A percentile compares a stretch with the other conserved stretches of the same genome.
These are phyloP conservation scores for Botrytis pseudocinerea DNA, from an alignment of 2,329 filamentous ascomycete genomes.

Conservation along the genomic window DNA sequence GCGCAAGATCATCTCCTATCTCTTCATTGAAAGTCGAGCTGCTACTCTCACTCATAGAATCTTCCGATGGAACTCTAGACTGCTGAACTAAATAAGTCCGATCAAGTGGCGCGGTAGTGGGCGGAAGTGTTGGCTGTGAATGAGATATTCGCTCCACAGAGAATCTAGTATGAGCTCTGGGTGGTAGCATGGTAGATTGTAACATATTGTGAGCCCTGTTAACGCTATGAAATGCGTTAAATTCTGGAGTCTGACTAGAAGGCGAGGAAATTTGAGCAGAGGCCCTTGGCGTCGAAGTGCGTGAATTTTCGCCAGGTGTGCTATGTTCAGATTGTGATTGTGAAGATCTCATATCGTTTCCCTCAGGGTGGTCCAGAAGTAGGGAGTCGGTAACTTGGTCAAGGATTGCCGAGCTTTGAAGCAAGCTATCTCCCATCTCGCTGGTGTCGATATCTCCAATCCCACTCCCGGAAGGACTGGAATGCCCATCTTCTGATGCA, in stretches of 20 bases:
- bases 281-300: slow-evolving; percentile 53
- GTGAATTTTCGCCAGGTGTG: slow-evolving; percentile 5
- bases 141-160: slow-evolving; percentile 37
- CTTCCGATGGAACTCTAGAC: not conserved
- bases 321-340: slow-evolving; percentile 17
- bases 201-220: slow-evolving; percentile 26
- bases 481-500: slow-evolving; percentile 39
- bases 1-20: slow-evolving; percentile 53
- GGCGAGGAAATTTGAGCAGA: slow-evolving; percentile 42
- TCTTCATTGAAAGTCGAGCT: slow-evolving; percentile 23
- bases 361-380: slow-evolving; percentile 33
- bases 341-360: slow-evolving; percentile 39
- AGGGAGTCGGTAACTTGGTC: slow-evolving; percentile 40
- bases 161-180: slow-evolving; percentile 32
- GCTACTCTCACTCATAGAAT: slow-evolving; percentile 22
- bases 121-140: slow-evolving; percentile 35
- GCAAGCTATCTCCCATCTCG: slow-evolving; percentile 36
- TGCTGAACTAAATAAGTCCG: slow-evolving; percentile 4
- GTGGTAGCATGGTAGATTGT: slow-evolving; percentile 37
- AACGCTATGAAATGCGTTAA: not conserved
- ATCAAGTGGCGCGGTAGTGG: not conserved
- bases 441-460: slow-evolving; percentile 26
- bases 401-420: slow-evolving; percentile 38
- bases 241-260: slow-evolving; percentile 35
- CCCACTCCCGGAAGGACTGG: slow-evolving; percentile 32